Evolutionary conservation across 2,329 filamentous ascomycete genomes (phyloP), one percentile per base, ranked within the genome.

Genomic region (Ascochyta lentis): DNA sequence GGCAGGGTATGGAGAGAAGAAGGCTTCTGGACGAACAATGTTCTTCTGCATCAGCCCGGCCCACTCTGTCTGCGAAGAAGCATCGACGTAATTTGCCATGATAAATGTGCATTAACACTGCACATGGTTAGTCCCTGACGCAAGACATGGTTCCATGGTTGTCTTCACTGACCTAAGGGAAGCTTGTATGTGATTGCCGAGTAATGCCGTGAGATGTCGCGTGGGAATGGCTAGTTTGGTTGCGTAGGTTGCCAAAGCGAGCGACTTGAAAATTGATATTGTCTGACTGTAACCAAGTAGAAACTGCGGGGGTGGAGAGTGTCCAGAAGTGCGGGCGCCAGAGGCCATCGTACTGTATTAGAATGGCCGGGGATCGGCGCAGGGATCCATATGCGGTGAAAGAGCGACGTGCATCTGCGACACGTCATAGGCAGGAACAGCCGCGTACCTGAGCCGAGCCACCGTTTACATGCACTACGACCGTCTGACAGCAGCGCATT

Each of bases 71-170:
- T 75, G 72, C 33, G 64, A 61, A 47, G 56, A 55, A 38, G 58
- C 58, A 49, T 74, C 66, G 59, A 67, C 65, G 64, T 74, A 74
- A 54, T 59, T 54, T 35, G 62, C 54, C 69, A 70, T 70, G 12
- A 48, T 38, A 40, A 33, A 44, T 47, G 50, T 47, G 49, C 56
- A 55, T 59, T 39, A 53, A 61, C 54, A 58, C 64, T 70, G 66
- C 55, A 58, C 59, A 58, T 40, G 57, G 52, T 51, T 53, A 53
- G 51, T 47, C 54, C 37, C 47, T 47, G 52, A 56, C 49, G 44
- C 54, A 53, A 57, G 42, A 39, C 22, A 39, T 40, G 27, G 27
- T 22, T 22, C 34, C 26, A 44, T 37, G 39, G 48, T 23, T 31
- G 23, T 22, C 10, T 31, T 24, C 13, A 49, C 52, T 41, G 52